Conservation (phyloP, 179 eudicot genomes). For the Silene vulgaris region DNA sequence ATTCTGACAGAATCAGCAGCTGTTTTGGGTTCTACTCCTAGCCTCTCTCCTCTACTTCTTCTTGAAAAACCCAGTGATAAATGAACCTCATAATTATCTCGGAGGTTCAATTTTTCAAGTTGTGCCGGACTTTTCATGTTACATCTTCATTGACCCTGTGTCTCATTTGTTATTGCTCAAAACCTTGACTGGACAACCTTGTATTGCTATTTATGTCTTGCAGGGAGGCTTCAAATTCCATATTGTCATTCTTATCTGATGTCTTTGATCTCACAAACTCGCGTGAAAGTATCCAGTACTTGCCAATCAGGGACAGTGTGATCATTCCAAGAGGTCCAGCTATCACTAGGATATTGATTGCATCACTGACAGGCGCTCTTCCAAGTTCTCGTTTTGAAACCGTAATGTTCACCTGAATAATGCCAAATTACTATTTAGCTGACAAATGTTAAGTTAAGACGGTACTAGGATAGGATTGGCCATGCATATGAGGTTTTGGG, state of each 20-base stretch:
- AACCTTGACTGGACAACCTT: slow-evolving; percentile 3
- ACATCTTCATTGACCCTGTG: not conserved
- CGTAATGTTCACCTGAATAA: slow-evolving; percentile 30
- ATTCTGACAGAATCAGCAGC: not conserved
- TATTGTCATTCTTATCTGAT: slow-evolving; percentile 80
- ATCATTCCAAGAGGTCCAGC: slow-evolving; percentile 77
- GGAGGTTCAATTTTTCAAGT: not conserved
- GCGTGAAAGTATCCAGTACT: slow-evolving; percentile 49
- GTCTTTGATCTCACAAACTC: slow-evolving; percentile 74
- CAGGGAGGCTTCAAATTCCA: slow-evolving; percentile 99
- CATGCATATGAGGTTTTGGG: slow-evolving; percentile 11
- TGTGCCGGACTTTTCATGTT: not conserved
- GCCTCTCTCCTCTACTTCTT: not conserved
- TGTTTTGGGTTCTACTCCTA: not conserved
- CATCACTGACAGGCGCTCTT: slow-evolving; percentile 87
- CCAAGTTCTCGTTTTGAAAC: slow-evolving; percentile 87
- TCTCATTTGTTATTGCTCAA: not conserved
- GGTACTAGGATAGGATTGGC: slow-evolving; percentile 4
- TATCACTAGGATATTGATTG: slow-evolving; percentile 79
- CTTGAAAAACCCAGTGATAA: not conserved
- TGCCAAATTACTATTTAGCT: not conserved
- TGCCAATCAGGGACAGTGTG: slow-evolving; percentile 67
- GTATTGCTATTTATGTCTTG: slow-evolving; percentile 19
- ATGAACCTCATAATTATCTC: not conserved
- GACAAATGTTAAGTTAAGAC: not conserved